Evolutionary conservation across 345 rosid genomes (phyloP).

Genomic region (Chamaenerion angustifolium): DNA sequence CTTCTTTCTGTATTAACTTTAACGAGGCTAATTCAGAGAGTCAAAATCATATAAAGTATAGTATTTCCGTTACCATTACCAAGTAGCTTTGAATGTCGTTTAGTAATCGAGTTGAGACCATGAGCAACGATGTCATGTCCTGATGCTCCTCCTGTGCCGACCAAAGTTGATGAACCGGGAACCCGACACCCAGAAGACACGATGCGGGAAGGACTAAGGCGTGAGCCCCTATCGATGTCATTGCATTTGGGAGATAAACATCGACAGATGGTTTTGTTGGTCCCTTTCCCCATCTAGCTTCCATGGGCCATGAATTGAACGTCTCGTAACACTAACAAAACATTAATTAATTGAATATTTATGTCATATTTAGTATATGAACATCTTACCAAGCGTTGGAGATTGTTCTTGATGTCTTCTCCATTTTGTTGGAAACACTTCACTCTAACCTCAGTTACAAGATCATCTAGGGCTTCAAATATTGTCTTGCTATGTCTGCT

Average conservation of each 20-base stretch:
- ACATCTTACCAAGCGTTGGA: slow-evolving; percentile 32
- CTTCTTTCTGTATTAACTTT: slow-evolving; percentile 22
- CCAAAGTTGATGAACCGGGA: slow-evolving; percentile 15
- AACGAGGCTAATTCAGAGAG: too few relatives aligned
- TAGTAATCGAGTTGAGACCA: slow-evolving; percentile 39
- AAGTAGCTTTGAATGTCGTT: slow-evolving; percentile 15
- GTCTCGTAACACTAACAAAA: slow-evolving; percentile 43
- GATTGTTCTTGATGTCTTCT: slow-evolving; percentile 19
- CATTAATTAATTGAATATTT: not conserved
- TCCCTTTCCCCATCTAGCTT: slow-evolving; percentile 43
- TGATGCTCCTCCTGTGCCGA: slow-evolving; percentile 18
- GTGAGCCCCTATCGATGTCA: slow-evolving; percentile 34
- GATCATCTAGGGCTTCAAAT: slow-evolving; percentile 35
- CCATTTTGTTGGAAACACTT: slow-evolving; percentile 15
- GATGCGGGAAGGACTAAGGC: slow-evolving; percentile 29
- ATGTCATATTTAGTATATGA: too few relatives aligned
- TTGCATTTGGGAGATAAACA: slow-evolving; percentile 36
- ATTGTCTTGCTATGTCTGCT: slow-evolving; percentile 30
- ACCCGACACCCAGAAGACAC: slow-evolving; percentile 13
- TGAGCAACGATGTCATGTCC: slow-evolving; percentile 26
- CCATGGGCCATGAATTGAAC: slow-evolving; percentile 45
- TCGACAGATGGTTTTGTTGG: slow-evolving; percentile 18
- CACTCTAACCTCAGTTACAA: slow-evolving; percentile 21
- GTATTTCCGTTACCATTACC: too few relatives aligned
- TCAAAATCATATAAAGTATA: not conserved